A percentile compares a stretch with the other conserved stretches of the same genome.
phyloP scores from a whole-genome alignment of 139 green algal genomes.

The Chlorella ohadii region DNA sequence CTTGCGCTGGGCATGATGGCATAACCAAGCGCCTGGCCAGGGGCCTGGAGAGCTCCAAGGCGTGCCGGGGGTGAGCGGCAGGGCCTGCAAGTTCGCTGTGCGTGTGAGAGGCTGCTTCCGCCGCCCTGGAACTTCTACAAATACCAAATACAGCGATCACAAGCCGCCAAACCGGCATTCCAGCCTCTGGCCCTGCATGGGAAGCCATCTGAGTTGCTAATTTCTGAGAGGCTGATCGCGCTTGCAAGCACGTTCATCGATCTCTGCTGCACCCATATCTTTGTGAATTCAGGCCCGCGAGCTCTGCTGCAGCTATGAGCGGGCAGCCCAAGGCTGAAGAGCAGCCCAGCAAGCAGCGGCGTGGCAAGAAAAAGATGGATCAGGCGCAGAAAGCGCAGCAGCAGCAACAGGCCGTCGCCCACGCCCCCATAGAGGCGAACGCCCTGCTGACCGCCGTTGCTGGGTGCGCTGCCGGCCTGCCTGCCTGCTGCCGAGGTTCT shows the following conservation, averaged over 20 bases:
- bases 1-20: slow-evolving; percentile 41
- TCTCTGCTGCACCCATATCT: too few relatives aligned
- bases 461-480: slow-evolving; percentile 25
- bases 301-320: neutral
- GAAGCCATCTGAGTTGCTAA: too few relatives aligned
- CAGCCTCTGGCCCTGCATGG: too few relatives aligned
- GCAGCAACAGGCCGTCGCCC: neutral
- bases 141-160: too few relatives aligned
- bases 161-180: too few relatives aligned
- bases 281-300: neutral
- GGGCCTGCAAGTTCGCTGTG: neutral
- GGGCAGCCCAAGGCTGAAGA: neutral
- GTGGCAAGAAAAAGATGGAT: neutral
- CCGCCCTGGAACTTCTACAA: too few relatives aligned
- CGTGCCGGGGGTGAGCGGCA: neutral
- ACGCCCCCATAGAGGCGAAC: neutral
- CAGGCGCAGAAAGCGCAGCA: neutral
- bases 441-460: slow-evolving; percentile 48
- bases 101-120: too few relatives aligned
- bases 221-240: too few relatives aligned
- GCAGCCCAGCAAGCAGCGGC: neutral
- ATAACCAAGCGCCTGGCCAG: neutral
- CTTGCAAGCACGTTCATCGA: too few relatives aligned
- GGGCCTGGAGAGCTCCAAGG: neutral
- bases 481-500: too few relatives aligned